Evolutionary conservation across 352 stramenopile species (phyloP).

Genomic region (Phytopythium ostracodes): DNA sequence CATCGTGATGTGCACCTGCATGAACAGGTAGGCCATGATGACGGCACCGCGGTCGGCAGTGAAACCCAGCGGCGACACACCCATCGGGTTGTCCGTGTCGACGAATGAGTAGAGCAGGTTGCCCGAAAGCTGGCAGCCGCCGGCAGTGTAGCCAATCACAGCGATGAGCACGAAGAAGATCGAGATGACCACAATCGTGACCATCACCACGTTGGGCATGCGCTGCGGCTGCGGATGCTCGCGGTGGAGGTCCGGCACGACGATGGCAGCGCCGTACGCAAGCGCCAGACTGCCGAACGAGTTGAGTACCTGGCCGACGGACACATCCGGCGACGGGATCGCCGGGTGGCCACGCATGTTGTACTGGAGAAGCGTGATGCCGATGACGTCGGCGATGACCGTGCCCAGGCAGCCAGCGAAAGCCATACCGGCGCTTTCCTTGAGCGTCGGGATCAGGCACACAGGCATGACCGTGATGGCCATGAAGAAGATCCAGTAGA

Average conservation of each 20-base stretch:
- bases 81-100: conserved; percentile 18
- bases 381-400: conserved; percentile 42
- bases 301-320: conserved; percentile 37
- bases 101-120: conserved; percentile 59
- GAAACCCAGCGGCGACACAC: conserved; percentile 43
- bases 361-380: conserved; percentile 32
- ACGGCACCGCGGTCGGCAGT: conserved; percentile 31
- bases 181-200: conserved; percentile 48
- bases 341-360: conserved; percentile 39
- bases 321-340: conserved; percentile 30
- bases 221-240: conserved; percentile 45
- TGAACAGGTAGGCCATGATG: conserved; percentile 53
- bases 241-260: conserved; percentile 46
- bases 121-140: conserved; percentile 48
- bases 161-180: conserved; percentile 41
- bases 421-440: conserved; percentile 38
- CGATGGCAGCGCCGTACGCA: conserved; percentile 47
- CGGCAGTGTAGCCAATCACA: conserved; percentile 30
- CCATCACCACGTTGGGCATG: conserved; percentile 47
- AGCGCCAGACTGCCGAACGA: conserved; percentile 48
- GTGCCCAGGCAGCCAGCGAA: conserved; percentile 45
- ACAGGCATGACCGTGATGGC: conserved; percentile 35
- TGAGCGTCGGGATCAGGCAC: conserved; percentile 42
- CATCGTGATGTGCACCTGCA: conserved; percentile 45
- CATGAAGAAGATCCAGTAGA: conserved; percentile 54